Percentiles rank a stretch among this genome's conserved stretches.
These are phyloP conservation scores for Neurospora discreta DNA, from an alignment of 495 filamentous ascomycete species.

Conservation along the genomic window DNA sequence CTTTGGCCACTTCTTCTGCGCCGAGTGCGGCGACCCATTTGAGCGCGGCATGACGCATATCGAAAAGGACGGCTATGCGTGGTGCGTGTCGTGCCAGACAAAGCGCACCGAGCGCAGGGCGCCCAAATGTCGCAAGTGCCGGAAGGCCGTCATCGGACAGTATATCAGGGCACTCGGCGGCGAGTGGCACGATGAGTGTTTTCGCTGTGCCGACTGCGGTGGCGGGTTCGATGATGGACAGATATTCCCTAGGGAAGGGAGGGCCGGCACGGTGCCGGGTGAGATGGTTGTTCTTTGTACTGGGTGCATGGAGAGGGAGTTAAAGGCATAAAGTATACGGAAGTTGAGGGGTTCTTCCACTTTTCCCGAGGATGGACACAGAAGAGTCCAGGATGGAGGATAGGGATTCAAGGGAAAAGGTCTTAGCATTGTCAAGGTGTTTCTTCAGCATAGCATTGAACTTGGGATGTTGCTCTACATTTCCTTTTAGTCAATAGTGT, in stretches of 20 bases:
- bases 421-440: neutral
- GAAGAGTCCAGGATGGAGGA: neutral
- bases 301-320: constrained; percentile 35
- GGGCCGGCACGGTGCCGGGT: constrained; percentile 22
- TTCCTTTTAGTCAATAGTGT: neutral
- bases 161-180: constrained; percentile 77
- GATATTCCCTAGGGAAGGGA: constrained; percentile 37
- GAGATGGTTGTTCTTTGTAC: constrained; percentile 39
- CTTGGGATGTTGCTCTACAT: neutral
- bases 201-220: constrained; percentile 54
- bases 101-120: constrained; percentile 63
- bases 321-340: constrained; percentile 30
- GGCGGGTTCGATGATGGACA: constrained; percentile 44
- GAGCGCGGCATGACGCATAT: constrained; percentile 75
- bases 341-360: neutral
- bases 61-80: constrained; percentile 97
- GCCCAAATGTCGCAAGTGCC: constrained; percentile 78
- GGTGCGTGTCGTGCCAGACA: constrained; percentile 90
- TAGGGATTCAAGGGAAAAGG: neutral
- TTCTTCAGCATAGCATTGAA: neutral
- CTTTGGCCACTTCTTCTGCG: constrained; percentile 97
- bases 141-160: constrained; percentile 71
- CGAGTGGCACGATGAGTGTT: constrained; percentile 92
- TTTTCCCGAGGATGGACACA: neutral
- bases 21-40: constrained; percentile 96